phyloP scores from a whole-genome alignment of 306 rosid genomes.

The Ochetophila trinervis region DNA sequence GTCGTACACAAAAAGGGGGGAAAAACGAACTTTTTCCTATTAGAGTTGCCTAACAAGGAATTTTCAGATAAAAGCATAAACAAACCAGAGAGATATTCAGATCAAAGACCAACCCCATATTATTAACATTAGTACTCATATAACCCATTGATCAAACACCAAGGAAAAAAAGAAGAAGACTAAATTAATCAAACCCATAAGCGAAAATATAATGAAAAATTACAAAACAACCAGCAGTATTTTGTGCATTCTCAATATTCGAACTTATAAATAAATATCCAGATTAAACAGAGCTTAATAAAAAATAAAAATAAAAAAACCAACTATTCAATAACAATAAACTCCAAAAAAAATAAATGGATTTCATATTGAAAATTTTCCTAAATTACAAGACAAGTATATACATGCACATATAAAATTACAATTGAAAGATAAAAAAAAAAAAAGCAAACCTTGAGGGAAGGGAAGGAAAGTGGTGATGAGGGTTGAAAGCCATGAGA shows the following conservation, averaged over 20 bases:
- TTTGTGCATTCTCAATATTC: not conserved
- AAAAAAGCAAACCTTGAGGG: slow-evolving; percentile 35
- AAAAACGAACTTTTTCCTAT: not conserved
- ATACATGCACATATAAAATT: not conserved
- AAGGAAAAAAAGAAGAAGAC: no score
- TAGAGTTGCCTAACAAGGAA: not conserved
- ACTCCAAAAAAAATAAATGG: not conserved
- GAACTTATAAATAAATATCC: not conserved
- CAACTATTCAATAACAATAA: not conserved
- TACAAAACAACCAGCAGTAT: no score
- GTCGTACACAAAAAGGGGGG: not conserved
- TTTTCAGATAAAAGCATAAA: no score
- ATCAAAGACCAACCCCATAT: no score
- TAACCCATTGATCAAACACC: no score
- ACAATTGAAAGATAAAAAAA: not conserved
- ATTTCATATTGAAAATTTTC: not conserved
- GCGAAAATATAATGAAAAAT: no score
- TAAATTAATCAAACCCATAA: no score
- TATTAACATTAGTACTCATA: no score
- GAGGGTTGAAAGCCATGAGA: slow-evolving; percentile 61
- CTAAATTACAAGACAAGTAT: not conserved
- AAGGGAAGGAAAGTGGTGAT: slow-evolving; percentile 42
- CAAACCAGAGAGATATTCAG: no score
- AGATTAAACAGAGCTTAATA: not conserved
- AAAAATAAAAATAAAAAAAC: not conserved